Conservation (phyloP, 2,329 filamentous ascomycete genomes). For the Phoma sp. region DNA sequence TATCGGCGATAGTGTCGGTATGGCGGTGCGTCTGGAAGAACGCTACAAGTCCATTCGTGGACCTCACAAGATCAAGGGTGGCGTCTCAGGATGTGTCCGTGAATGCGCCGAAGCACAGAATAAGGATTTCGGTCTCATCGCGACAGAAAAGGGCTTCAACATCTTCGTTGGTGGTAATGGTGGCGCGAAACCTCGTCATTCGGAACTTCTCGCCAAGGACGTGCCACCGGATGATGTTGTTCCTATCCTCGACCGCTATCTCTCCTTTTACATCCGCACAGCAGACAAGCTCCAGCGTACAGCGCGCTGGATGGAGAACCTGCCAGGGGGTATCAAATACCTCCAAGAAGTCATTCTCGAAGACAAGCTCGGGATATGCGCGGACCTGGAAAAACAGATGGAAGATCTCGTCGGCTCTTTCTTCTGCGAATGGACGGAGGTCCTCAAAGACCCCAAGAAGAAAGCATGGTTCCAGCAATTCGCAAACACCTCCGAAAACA, state of each 20-base stretch:
- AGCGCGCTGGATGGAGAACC: constrained; percentile 82
- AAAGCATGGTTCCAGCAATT: constrained; percentile 80
- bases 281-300: constrained; percentile 90
- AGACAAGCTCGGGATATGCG: constrained; percentile 85
- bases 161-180: constrained; percentile 91
- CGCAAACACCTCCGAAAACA: constrained; percentile 76
- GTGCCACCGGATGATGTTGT: constrained; percentile 83
- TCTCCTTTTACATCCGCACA: constrained; percentile 93
- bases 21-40: constrained; percentile 87
- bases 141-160: constrained; percentile 92
- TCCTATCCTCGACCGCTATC: constrained; percentile 83
- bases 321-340: constrained; percentile 84
- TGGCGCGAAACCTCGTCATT: constrained; percentile 82
- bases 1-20: constrained; percentile 86
- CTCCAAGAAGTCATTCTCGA: constrained; percentile 82
- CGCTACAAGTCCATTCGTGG: constrained; percentile 89
- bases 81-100: constrained; percentile 87
- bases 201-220: constrained; percentile 84
- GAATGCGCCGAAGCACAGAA: constrained; percentile 93
- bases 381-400: constrained; percentile 87
- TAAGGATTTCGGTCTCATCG: constrained; percentile 92
- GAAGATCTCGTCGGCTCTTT: constrained; percentile 79
- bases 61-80: constrained; percentile 91
- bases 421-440: constrained; percentile 93
- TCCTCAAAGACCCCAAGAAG: constrained; percentile 71